phyloP scores from a whole-genome alignment of 495 filamentous ascomycete species.

The Chaetomium tenue region DNA sequence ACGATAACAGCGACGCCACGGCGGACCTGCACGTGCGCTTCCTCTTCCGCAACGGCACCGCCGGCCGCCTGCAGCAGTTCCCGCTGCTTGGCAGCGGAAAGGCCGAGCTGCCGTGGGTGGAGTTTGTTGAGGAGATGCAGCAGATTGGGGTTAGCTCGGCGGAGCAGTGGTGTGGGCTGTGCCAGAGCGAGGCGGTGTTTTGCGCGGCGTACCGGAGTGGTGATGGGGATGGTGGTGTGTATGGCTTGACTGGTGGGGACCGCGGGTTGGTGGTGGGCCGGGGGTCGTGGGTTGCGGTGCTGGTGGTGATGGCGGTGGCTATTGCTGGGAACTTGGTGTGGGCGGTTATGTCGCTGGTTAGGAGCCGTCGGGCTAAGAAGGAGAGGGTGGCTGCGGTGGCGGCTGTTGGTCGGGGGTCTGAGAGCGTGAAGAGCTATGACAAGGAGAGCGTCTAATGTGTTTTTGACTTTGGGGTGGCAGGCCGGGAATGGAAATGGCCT shows the following conservation, averaged over 20 bases:
- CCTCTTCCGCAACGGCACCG: constrained; percentile 28
- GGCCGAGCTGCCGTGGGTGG: constrained; percentile 17
- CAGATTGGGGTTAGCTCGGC: constrained; percentile 7
- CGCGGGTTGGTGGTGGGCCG: neutral
- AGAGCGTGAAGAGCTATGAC: neutral
- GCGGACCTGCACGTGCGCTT: constrained; percentile 20
- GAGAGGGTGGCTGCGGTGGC: neutral
- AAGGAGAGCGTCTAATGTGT: constrained; percentile 11
- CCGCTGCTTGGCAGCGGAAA: constrained; percentile 22
- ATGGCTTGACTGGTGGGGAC: neutral
- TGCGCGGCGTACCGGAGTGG: constrained; percentile 21
- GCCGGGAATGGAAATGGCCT: neutral
- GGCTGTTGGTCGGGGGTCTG: neutral
- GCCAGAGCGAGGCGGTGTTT: constrained; percentile 24
- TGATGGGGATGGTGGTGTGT: neutral
- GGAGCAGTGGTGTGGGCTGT: constrained; percentile 22
- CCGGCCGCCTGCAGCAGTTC: constrained; percentile 2
- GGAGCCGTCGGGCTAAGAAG: neutral
- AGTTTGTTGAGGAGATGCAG: constrained; percentile 21
- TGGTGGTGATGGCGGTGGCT: constrained; percentile 16
- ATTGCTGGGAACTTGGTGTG: constrained; percentile 9
- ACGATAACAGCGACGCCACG: neutral
- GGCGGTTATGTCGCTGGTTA: constrained; percentile 6
- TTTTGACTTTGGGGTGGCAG: neutral
- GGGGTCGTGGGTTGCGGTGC: constrained; percentile 13